Evolutionary conservation across 106 monocot species (phyloP).

Genomic region (Ottelia alismoides): DNA sequence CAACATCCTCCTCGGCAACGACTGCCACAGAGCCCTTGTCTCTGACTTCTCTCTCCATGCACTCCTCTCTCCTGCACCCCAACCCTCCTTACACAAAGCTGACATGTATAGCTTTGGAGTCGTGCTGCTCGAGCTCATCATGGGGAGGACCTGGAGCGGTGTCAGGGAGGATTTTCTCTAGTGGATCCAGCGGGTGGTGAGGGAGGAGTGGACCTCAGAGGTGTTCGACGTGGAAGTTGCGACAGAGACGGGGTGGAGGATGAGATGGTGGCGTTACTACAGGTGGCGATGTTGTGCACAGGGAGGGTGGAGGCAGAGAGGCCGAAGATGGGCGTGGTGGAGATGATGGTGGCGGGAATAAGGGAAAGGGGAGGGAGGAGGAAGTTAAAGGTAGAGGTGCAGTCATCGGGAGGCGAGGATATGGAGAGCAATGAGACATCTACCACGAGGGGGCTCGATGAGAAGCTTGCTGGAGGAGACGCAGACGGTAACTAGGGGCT

Average conservation of each 20-base stretch:
- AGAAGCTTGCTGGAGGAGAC: too few relatives aligned
- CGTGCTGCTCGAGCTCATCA: constrained; percentile 47
- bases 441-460: too few relatives aligned
- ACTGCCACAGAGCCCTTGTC: constrained; percentile 16
- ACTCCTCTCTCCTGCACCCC: constrained; percentile 14
- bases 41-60: constrained; percentile 44
- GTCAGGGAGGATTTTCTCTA: constrained; percentile 16
- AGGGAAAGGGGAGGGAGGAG: constrained; percentile 26
- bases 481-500: too few relatives aligned
- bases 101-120: constrained; percentile 44
- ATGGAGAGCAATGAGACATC: too few relatives aligned
- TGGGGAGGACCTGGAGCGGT: constrained; percentile 19
- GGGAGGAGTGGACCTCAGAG: constrained; percentile 42
- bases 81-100: not conserved
- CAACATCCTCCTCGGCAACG: constrained; percentile 49
- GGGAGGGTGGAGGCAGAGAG: constrained; percentile 15
- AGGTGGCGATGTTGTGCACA: constrained; percentile 44
- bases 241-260: constrained; percentile 23
- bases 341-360: constrained; percentile 62
- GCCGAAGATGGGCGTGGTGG: constrained; percentile 36
- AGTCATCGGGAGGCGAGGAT: too few relatives aligned
- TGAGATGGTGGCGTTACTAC: constrained; percentile 55
- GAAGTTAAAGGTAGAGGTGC: too few relatives aligned
- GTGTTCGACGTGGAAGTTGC: constrained; percentile 45
- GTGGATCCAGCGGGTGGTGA: constrained; percentile 41